phyloP scores from a whole-genome alignment of 2,329 filamentous ascomycete species.

The Phyllosticta capitalensis region DNA sequence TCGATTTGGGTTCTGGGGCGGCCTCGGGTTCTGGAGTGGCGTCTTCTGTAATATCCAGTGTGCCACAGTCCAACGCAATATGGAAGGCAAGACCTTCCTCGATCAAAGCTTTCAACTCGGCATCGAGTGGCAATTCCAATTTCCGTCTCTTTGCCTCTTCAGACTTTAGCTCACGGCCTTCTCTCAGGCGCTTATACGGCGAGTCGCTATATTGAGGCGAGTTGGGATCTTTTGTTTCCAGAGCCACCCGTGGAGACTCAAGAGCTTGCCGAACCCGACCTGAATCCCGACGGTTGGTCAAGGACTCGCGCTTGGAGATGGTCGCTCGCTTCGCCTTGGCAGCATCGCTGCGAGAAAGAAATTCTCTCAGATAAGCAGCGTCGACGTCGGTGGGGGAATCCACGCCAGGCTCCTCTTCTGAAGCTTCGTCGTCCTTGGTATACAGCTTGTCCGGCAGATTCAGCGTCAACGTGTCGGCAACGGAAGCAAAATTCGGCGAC shows the following conservation, averaged over 20 bases:
- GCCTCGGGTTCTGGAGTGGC: conserved; percentile 12
- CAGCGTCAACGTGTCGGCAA: conserved; percentile 11
- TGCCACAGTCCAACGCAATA: too few species aligned
- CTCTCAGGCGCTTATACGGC: not conserved
- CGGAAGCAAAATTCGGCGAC: conserved; percentile 5
- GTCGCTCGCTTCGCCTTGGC: conserved; percentile 31
- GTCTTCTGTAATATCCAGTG: not conserved
- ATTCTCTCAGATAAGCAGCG: conserved; percentile 40
- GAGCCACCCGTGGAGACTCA: conserved; percentile 34
- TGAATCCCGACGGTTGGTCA: conserved; percentile 39
- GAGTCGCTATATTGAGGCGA: conserved; percentile 22
- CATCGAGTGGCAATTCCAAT: too few species aligned
- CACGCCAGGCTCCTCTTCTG: not conserved
- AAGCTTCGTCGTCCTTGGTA: not conserved
- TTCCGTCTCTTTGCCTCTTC: not conserved
- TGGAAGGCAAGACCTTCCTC: too few species aligned
- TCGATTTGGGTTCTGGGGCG: conserved; percentile 5
- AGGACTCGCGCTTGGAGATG: conserved; percentile 31
- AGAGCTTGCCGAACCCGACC: conserved; percentile 38
- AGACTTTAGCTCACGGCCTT: not conserved
- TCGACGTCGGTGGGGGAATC: conserved; percentile 33
- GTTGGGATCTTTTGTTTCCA: conserved; percentile 40
- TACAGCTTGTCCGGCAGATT: conserved; percentile 1
- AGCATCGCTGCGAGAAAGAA: conserved; percentile 40
- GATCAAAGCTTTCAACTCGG: not conserved